Base-by-base conservation (phyloP, 257 asterid species). In the Ehretia macrophylla region DNA sequence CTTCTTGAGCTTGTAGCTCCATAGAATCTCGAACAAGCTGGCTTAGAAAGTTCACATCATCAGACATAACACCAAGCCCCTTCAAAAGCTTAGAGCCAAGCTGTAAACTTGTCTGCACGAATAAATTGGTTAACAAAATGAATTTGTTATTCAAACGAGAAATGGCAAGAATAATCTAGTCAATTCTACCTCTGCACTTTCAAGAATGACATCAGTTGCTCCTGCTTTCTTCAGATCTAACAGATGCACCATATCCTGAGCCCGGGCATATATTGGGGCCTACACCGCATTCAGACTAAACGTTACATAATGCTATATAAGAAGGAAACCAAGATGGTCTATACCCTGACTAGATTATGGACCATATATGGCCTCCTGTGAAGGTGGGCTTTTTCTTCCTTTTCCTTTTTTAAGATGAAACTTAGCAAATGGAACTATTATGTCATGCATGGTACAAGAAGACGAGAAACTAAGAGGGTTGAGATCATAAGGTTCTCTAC, bases 181-280 rank as follows among this genome's bases (percentile, higher is more conserved):
- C 37, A 27, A 18, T 32, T 42, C 52, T 78, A 92, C 98, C 99
- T 88, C 99, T 55, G 99, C 79, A 69, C 81, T 84, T 78, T 92
- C 99, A 60, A 88, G 96, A 72, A 92, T 77, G 55, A 93, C 96
- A 73, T 92, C 99, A 42, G 95, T 92, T 54, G 97, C 99, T 12
- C 99, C 99, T 3, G 88, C 87, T 77, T 88, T 92, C 83, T 88
- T 92, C 75, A 92, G 75, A 48, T 88, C 95, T 60, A 92, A 56
- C 72, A 92, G 75, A 73, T 92, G 99, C 71, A 51, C 72, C 90
- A 86, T 78, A 75, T 92, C 97, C 74, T 81, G 85, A 50, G 99
- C 99, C 55, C 95, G 87, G 52, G 94, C 99, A 64, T 84, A 92
- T 76, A 92, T 88, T 20, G 97, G 99, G 66, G 81, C 69, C 99